These are phyloP conservation scores for Xylaria digitata DNA, from an alignment of 2,329 filamentous ascomycete species.

Conservation along the genomic window DNA sequence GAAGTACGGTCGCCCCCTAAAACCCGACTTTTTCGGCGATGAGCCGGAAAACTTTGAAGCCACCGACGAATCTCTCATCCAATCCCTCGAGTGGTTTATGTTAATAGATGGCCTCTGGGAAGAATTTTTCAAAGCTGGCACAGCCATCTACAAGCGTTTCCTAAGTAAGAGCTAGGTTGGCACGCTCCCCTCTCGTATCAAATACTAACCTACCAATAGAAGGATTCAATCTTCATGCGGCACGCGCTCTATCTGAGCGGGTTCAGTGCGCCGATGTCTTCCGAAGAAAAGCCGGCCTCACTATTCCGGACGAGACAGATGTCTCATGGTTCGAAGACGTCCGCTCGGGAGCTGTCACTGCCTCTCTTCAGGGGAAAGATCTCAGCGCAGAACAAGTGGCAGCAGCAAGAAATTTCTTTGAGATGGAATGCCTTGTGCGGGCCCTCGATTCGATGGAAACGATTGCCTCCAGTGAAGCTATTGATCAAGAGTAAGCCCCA, in stretches of 20 bases:
- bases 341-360: conserved; percentile 38
- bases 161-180: conserved; percentile 71
- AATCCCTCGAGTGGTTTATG: conserved; percentile 86
- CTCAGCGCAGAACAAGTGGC: conserved; percentile 58
- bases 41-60: conserved; percentile 64
- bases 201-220: conserved; percentile 51
- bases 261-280: conserved; percentile 64
- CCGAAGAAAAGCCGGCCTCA: conserved; percentile 49
- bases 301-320: conserved; percentile 51
- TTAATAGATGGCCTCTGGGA: conserved; percentile 78
- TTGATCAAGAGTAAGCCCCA: conserved; percentile 62
- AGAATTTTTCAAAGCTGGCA: conserved; percentile 74
- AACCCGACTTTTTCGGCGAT: conserved; percentile 76
- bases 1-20: conserved; percentile 72
- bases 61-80: conserved; percentile 78
- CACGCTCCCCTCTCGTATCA: neutral
- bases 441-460: conserved; percentile 76
- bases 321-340: conserved; percentile 50
- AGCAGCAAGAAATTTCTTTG: conserved; percentile 70
- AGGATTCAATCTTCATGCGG: conserved; percentile 64
- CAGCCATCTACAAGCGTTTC: conserved; percentile 83
- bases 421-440: conserved; percentile 74
- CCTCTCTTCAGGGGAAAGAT: conserved; percentile 51
- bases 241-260: conserved; percentile 63
- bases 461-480: conserved; percentile 66